Base-by-base conservation (phyloP, 345 rosid species). In the Eucalyptus melliodora region DNA sequence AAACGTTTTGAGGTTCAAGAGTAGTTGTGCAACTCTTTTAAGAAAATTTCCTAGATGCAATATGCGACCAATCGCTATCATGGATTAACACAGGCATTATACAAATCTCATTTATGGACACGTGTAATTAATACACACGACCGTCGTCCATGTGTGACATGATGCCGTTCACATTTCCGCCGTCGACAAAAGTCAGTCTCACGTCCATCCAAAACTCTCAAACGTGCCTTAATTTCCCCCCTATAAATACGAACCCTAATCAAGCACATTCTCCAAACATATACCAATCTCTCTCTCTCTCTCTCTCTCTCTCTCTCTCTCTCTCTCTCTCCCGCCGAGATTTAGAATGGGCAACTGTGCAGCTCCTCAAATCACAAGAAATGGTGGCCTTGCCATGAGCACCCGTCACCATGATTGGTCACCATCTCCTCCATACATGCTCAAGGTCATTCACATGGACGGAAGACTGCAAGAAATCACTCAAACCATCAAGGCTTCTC, bases 331-430 rank as follows among this genome's bases (percentile, higher is more conserved):
- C 44, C 19, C 45, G 40, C 45, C 13, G 47, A 23, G 13, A 37
- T 9, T 3, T 37, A 77, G 47, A n/a, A 93, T 94, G 95, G 95
- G 96, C 26, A 93, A 87, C 34, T 93, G 96, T 62, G 90, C 90
- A 53, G 88, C 94, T 50, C 90, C 92, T 86, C 93, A 86, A 40
- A 40, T 19, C 47, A 77, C 83, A 11, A 77, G 30, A 77, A 37
- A 77, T 77, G 83, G 83, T 42, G 83, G 45, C 83, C 45, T 72
- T 40, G 83, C 45, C 27, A 72, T 17, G 83, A 37, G 1, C 83
- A 19, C 83, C 83, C 45, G 14, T 23, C 47, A 40, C 47, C 83
- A 77, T 77, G 42, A 77, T 47, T 77, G 83, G 83, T 23, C 47
- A 77, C 42, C 47, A 40, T 77, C 83, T 21, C 47, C 83, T 40